Conservation (phyloP, 2,329 filamentous ascomycete genomes). For the Epichloe hybrida region DNA sequence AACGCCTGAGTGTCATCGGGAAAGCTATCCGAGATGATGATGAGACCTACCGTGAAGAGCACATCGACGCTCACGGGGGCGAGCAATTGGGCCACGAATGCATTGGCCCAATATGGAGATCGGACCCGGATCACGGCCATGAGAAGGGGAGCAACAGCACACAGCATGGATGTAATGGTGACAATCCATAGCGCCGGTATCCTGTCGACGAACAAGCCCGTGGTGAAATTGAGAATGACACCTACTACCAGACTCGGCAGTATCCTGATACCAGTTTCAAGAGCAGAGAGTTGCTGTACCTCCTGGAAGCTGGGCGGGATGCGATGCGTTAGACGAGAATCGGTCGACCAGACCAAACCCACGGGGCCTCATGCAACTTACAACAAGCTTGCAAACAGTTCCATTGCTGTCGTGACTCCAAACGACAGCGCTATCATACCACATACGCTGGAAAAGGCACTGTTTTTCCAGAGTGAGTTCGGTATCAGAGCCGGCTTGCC, state of each 20-base stretch:
- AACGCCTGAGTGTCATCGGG: constrained; percentile 42
- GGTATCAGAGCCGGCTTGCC: constrained; percentile 43
- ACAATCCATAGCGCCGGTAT: constrained; percentile 27
- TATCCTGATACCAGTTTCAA: constrained; percentile 31
- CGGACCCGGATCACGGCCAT: constrained; percentile 38
- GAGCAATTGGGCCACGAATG: constrained; percentile 30
- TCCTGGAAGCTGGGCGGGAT: constrained; percentile 31
- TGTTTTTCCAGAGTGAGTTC: constrained; percentile 47
- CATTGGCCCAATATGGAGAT: constrained; percentile 38
- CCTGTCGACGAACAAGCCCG: constrained; percentile 31
- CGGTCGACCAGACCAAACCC: neutral
- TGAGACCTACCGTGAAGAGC: constrained; percentile 41
- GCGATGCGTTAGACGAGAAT: neutral
- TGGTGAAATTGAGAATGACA: constrained; percentile 26
- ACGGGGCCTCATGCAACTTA: constrained; percentile 14
- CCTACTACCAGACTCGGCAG: constrained; percentile 32
- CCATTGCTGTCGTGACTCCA: constrained; percentile 31
- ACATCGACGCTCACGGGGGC: constrained; percentile 30
- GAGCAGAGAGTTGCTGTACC: constrained; percentile 30
- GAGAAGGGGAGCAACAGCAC: constrained; percentile 33
- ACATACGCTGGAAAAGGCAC: constrained; percentile 41
- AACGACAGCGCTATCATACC: constrained; percentile 32
- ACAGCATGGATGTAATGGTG: constrained; percentile 25
- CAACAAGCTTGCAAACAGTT: constrained; percentile 35
- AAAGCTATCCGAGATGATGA: constrained; percentile 41